These are phyloP conservation scores for Arxiozyma telluris DNA, from an alignment of 1,139 yeast species.

Conservation along the genomic window DNA sequence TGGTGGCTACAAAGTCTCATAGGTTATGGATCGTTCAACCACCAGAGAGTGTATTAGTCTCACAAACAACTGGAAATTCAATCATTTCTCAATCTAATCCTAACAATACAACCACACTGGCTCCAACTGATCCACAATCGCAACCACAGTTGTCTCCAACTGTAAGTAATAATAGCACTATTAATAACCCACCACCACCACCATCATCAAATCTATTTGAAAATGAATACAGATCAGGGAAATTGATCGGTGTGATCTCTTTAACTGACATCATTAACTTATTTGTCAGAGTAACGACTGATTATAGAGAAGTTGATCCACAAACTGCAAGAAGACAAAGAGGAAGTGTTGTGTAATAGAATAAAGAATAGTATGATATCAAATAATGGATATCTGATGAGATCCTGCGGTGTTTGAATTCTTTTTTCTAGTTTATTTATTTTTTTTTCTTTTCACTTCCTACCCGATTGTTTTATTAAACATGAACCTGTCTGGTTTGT, in stretches of 20 bases:
- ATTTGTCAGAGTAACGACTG: slow-evolving; percentile 60
- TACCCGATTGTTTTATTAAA: no score
- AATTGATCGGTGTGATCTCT: slow-evolving; percentile 81
- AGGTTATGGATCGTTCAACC: slow-evolving; percentile 87
- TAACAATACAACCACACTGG: slow-evolving; percentile 1
- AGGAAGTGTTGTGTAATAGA: slow-evolving; percentile 8
- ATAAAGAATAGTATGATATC: not conserved
- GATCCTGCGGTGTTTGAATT: no score
- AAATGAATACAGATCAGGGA: slow-evolving; percentile 52
- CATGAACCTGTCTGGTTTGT: no score
- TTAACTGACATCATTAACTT: slow-evolving; percentile 79
- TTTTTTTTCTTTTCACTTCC: no score
- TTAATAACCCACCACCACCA: slow-evolving; percentile 4
- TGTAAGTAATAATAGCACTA: not conserved
- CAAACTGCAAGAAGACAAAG: slow-evolving; percentile 79
- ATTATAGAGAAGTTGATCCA: slow-evolving; percentile 65
- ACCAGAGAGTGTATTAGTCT: slow-evolving; percentile 15
- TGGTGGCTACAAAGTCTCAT: slow-evolving; percentile 91
- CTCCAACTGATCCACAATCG: slow-evolving; percentile 10
- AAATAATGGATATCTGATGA: no score
- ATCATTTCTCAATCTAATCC: not conserved
- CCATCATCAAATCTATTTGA: slow-evolving; percentile 28
- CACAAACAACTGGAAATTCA: slow-evolving; percentile 6
- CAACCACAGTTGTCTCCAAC: slow-evolving; percentile 7
- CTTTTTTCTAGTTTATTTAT: no score